Conservation (phyloP, 192 early-diverging fungal genomes). For the Rhizophagus prolifer region DNA sequence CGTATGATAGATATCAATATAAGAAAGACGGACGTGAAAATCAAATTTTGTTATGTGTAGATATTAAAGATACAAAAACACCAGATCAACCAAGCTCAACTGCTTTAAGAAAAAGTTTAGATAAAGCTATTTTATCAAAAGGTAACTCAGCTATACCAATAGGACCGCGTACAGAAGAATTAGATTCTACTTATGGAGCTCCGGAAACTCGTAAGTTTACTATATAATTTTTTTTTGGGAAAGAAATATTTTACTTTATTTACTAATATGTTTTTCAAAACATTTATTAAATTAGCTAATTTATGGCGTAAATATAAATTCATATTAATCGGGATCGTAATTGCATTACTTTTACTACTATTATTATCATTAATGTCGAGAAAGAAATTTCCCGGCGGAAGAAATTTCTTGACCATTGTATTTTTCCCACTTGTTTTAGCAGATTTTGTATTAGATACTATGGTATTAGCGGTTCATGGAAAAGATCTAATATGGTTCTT, state of each 20-base stretch:
- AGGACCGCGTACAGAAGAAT: neutral
- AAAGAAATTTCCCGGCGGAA: neutral
- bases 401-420: neutral
- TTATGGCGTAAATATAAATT: neutral
- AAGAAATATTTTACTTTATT: neutral
- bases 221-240: too few species aligned
- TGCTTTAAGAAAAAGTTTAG: neutral
- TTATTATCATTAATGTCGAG: neutral
- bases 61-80: neutral
- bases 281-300: neutral
- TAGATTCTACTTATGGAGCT: neutral
- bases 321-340: neutral
- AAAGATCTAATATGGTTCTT: neutral
- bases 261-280: neutral
- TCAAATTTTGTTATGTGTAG: constrained; percentile 4
- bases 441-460: neutral
- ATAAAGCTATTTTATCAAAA: neutral
- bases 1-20: neutral
- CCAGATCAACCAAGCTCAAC: neutral
- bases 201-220: neutral
- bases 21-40: neutral
- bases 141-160: neutral
- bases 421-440: neutral
- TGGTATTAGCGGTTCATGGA: neutral
- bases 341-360: neutral